Evolutionary conservation across 83 land plant species (phyloP).

Genomic region (Diphasiastrum complanatum): DNA sequence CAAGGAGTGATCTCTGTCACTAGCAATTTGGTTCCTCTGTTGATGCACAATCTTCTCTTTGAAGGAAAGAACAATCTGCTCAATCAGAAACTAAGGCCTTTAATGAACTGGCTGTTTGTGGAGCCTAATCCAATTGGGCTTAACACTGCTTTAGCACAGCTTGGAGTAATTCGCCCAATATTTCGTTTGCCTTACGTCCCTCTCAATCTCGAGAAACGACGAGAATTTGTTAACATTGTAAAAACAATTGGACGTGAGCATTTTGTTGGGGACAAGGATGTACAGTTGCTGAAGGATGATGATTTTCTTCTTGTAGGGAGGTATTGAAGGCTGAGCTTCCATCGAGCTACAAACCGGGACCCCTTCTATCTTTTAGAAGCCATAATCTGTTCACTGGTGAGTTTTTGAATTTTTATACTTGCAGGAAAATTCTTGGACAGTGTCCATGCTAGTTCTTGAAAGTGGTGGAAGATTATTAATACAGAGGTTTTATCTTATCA

Average conservation of each 20-base stretch:
- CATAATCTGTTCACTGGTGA: background rate
- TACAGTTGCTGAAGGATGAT: conserved; percentile 59
- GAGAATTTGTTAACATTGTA: conserved; percentile 73
- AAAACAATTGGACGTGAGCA: conserved; percentile 63
- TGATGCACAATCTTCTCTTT: conserved; percentile 66
- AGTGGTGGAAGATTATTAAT: too few relatives aligned
- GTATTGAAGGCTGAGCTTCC: conserved; percentile 27
- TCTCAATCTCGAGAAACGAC: conserved; percentile 49
- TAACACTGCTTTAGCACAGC: conserved; percentile 90
- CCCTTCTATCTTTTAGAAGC: background rate
- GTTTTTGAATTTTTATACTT: background rate
- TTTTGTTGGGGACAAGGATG: conserved; percentile 79
- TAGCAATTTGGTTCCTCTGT: conserved; percentile 79
- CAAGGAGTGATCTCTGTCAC: conserved; percentile 84
- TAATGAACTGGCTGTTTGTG: conserved; percentile 76
- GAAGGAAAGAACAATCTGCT: conserved; percentile 47
- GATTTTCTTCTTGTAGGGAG: conserved; percentile 69
- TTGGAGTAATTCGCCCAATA: conserved; percentile 76
- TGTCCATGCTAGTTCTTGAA: too few relatives aligned
- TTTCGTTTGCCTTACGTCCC: conserved; percentile 87
- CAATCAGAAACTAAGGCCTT: conserved; percentile 57
- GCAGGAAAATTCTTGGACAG: background rate
- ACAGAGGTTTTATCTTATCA: too few relatives aligned
- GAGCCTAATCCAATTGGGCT: conserved; percentile 94
- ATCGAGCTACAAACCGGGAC: background rate